These are phyloP conservation scores for Alternaria burnsii DNA, from an alignment of 2,329 filamentous ascomycete species.

Conservation along the genomic window DNA sequence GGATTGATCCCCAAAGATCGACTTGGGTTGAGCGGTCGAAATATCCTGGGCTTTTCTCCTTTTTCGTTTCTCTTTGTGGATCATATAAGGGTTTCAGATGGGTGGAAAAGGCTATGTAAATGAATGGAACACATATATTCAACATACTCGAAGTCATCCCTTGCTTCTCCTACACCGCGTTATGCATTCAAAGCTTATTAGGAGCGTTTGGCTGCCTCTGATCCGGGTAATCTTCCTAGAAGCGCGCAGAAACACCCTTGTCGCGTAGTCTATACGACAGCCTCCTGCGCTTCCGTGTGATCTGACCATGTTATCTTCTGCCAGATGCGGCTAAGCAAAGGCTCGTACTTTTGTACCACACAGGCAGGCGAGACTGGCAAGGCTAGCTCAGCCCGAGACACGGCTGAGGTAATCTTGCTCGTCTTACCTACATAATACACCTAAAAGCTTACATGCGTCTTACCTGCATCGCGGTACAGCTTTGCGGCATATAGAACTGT, in stretches of 20 bases:
- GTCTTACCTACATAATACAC: neutral
- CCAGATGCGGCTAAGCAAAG: neutral
- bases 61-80: neutral
- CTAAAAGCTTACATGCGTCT: neutral
- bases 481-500: neutral
- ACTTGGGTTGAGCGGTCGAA: slow-evolving; percentile 1
- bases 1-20: neutral
- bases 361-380: neutral
- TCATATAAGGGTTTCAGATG: neutral
- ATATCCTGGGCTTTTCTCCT: neutral
- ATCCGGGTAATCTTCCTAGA: neutral
- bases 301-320: neutral
- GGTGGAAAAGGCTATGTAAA: slow-evolving; percentile 14
- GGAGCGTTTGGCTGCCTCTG: no score
- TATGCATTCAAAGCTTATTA: no score
- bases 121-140: slow-evolving; percentile 16
- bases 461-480: neutral
- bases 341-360: neutral
- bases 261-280: neutral
- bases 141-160: neutral
- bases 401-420: neutral
- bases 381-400: neutral
- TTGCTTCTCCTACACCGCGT: neutral
- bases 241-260: neutral
- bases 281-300: neutral